Conservation (phyloP, 2,329 filamentous ascomycete genomes). For the Calonectria naviculata region DNA sequence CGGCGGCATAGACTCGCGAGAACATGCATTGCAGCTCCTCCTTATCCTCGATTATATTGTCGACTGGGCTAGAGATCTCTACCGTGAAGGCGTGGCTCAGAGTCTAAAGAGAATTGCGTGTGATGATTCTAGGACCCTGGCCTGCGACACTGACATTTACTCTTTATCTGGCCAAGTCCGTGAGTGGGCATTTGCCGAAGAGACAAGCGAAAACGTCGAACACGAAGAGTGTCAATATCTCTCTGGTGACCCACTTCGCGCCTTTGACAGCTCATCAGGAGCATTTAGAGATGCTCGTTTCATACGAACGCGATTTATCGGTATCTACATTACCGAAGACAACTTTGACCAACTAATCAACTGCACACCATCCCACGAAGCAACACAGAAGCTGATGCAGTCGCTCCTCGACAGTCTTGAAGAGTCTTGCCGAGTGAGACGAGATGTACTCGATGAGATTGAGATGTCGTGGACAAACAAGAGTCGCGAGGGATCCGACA, state of each 20-base stretch:
- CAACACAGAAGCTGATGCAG: not conserved
- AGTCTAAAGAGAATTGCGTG: not conserved
- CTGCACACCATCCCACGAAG: not conserved
- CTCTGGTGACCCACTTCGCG: not conserved
- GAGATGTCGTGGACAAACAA: not conserved
- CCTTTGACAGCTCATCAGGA: not conserved
- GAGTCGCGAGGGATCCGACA: not conserved
- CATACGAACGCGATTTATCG: conserved; percentile 2
- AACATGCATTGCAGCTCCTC: conserved; percentile 31
- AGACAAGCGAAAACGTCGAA: not conserved
- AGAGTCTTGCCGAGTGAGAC: not conserved
- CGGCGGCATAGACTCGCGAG: conserved; percentile 14
- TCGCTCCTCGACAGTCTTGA: not conserved
- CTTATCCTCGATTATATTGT: conserved; percentile 36
- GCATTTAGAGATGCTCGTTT: conserved; percentile 2
- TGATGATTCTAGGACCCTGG: not conserved
- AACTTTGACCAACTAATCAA: not conserved
- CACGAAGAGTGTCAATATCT: not conserved
- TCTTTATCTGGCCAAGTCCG: not conserved
- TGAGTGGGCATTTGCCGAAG: not conserved
- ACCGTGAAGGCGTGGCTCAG: conserved; percentile 23
- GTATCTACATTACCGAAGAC: not conserved
- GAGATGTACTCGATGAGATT: not conserved
- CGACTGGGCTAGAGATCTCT: conserved; percentile 35
- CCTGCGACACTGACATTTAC: not conserved